Conservation (phyloP, 2,329 filamentous ascomycete species). For the Alternaria arbusti region DNA sequence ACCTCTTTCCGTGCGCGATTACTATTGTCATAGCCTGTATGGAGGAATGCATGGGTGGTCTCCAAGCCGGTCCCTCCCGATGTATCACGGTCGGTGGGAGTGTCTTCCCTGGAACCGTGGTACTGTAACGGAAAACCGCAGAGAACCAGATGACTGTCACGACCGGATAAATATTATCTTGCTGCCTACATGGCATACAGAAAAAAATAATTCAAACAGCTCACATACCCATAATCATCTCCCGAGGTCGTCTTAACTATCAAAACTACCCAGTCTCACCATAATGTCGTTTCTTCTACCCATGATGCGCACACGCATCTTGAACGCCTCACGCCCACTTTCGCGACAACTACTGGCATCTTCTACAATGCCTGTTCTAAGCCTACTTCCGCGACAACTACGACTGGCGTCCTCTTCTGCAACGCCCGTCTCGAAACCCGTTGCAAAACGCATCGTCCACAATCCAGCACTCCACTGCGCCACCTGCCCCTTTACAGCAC, state of each 20-base stretch:
- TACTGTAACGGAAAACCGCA: background rate
- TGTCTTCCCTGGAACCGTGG: background rate
- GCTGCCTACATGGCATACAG: background rate
- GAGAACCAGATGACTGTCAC: background rate
- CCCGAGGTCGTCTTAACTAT: background rate
- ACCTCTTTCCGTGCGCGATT: background rate
- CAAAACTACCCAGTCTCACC: background rate
- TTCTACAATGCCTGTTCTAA: conserved; percentile 6
- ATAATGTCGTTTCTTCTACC: background rate
- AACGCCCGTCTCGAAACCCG: background rate
- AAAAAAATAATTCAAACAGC: background rate
- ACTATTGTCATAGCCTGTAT: background rate
- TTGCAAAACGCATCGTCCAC: background rate
- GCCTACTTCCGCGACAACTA: background rate
- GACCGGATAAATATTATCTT: background rate
- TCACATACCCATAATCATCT: background rate
- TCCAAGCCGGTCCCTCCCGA: background rate
- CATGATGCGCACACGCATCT: background rate
- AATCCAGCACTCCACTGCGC: background rate
- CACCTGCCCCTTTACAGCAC: background rate
- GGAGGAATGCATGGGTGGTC: rapidly evolving
- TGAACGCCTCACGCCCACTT: background rate
- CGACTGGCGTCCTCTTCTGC: conserved; percentile 22
- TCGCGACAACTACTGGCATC: background rate
- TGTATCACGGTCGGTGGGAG: background rate